Base-by-base conservation (phyloP, 306 rosid species). In the Prosopis cineraria region DNA sequence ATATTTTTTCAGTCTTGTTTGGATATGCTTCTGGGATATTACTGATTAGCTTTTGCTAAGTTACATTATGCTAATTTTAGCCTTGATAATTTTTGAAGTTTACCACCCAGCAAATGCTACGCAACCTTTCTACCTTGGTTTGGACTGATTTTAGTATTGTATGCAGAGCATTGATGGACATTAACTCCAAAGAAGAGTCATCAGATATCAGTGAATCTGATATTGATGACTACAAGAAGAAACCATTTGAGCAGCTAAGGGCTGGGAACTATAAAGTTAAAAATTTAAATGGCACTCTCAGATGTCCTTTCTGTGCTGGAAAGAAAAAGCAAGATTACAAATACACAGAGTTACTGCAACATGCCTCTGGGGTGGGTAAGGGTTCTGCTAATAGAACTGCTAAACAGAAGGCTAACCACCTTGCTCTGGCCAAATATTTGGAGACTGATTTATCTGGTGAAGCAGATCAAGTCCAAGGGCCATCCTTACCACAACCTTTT, bases 301-400 rank as follows among this genome's bases (percentile, higher is more conserved):
- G 96, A 78, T 95, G 98, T 39, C 99, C 99, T 20, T 95, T 89
- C 65, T 95, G 99, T 82, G 88, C 92, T 63, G 98, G 98, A 65
- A 95, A 91, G 86, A 93, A 95, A 87, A 95, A 93, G 64, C 98
- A 92, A 36, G 97, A 95, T 41, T 95, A 88, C 85, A 93, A 93
- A 63, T 93, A 77, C 68, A 95, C 93, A 78, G 99, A 95, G 25
- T 73, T 95, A 55, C 83, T 87, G 29, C 94, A 89, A 75, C 99
- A 95, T 85, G 97, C 99, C 19, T 84, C 93, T 0, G 99, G 99
- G 76, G 98, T 91, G 68, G 91, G 88, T 13, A 90, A 87, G 84
- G 99, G 99, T 75, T 92, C 98, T 24, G 89, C 95, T 5, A 90
- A 87, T 84, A 82, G 99, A 85, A 93, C 85, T 71, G 89, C 87